Conservation (phyloP, 2,329 filamentous ascomycete species). For the Calonectria naviculata region DNA sequence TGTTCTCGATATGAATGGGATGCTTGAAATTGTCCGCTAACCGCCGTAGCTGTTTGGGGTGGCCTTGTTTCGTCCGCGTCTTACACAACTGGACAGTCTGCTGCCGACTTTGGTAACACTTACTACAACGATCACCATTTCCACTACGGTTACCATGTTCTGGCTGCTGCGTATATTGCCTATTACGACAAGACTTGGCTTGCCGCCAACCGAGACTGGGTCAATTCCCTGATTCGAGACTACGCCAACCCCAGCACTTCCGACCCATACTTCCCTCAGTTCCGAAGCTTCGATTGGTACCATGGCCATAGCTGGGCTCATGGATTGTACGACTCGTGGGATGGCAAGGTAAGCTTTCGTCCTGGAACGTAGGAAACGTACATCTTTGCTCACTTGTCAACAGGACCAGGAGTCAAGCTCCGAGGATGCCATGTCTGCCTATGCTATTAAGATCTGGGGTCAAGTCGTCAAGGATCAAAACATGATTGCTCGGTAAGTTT, state of each 20-base stretch:
- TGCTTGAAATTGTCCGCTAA: conserved; percentile 9
- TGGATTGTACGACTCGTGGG: conserved; percentile 74
- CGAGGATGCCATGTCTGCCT: conserved; percentile 89
- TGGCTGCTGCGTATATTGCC: conserved; percentile 85
- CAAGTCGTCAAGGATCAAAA: conserved; percentile 77
- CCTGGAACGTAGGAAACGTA: not conserved
- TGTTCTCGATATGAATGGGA: not conserved
- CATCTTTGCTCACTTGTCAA: not conserved
- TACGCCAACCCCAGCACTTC: conserved; percentile 77
- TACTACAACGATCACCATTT: conserved; percentile 84
- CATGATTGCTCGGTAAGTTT: conserved; percentile 76
- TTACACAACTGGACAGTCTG: conserved; percentile 75
- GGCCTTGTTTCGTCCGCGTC: conserved; percentile 82
- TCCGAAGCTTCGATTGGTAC: conserved; percentile 91
- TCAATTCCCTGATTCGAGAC: conserved; percentile 88
- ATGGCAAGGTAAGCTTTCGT: conserved; percentile 70
- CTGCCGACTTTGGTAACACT: conserved; percentile 89
- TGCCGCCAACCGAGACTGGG: conserved; percentile 77
- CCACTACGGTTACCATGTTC: conserved; percentile 90
- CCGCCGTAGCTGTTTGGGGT: conserved; percentile 72
- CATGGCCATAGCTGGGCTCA: conserved; percentile 96
- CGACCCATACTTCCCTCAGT: conserved; percentile 84
- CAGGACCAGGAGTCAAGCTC: conserved; percentile 85
- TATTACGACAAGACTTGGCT: conserved; percentile 83
- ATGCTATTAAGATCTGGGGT: conserved; percentile 96